Evolutionary conservation across 2,329 filamentous ascomycete species (phyloP).

Genomic region (Daldinia sp.): DNA sequence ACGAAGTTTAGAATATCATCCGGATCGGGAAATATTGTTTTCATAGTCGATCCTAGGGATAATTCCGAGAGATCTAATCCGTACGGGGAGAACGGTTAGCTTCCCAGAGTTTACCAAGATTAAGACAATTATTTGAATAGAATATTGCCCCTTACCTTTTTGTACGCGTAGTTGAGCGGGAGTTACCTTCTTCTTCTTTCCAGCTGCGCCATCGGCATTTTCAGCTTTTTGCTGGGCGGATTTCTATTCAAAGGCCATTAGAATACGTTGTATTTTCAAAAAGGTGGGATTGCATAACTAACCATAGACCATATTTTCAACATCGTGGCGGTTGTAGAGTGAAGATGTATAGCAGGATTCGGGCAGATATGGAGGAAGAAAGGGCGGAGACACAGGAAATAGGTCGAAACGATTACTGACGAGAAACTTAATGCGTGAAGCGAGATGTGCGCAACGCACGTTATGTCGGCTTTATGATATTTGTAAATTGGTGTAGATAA

Average conservation of each 20-base stretch:
- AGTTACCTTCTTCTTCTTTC: constrained; percentile 98
- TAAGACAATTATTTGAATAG: background rate
- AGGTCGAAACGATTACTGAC: background rate
- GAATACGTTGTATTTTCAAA: background rate
- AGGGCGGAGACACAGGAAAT: background rate
- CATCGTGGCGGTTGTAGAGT: constrained; percentile 68
- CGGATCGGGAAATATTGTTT: constrained; percentile 80
- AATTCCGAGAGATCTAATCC: constrained; percentile 82
- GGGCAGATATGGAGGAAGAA: background rate
- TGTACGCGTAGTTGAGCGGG: constrained; percentile 94
- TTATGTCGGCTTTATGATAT: too few species aligned
- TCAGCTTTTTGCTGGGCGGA: constrained; percentile 97
- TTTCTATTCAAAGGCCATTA: constrained; percentile 65
- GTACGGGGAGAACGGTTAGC: background rate
- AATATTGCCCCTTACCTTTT: constrained; percentile 71
- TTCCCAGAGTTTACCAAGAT: background rate
- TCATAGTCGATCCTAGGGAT: constrained; percentile 80
- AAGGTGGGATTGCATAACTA: constrained; percentile 43
- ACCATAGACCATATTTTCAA: constrained; percentile 99
- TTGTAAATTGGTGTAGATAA: too few species aligned
- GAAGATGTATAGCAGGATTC: background rate
- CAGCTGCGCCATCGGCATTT: constrained; percentile 76
- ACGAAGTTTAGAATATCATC: constrained; percentile 88
- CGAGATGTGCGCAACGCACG: too few species aligned
- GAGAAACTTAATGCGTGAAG: background rate